A percentile compares a stretch with the other conserved stretches of the same genome.
phyloP scores from a whole-genome alignment of 257 asterid species.

The Vinca minor region DNA sequence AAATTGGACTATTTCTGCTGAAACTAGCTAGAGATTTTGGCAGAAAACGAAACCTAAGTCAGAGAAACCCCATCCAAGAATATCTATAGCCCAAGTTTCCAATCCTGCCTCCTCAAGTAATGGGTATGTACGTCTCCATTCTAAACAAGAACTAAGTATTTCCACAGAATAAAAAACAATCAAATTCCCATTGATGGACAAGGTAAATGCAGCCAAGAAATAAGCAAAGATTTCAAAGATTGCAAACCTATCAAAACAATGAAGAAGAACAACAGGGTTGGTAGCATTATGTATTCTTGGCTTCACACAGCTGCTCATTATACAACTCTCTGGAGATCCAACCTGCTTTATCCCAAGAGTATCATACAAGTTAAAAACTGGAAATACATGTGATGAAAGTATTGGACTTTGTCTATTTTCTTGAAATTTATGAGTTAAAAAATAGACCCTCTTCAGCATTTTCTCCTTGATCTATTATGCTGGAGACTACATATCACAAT shows the following conservation, averaged over 20 bases:
- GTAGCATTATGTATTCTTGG: slow-evolving; percentile 34
- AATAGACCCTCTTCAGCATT: too few relatives aligned
- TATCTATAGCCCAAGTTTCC: slow-evolving; percentile 77
- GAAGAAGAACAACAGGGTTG: slow-evolving; percentile 79
- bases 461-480: too few relatives aligned
- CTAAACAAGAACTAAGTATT: slow-evolving; percentile 62
- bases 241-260: slow-evolving; percentile 66
- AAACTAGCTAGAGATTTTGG: too few relatives aligned
- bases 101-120: slow-evolving; percentile 61
- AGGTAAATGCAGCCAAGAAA: neutral
- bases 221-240: neutral
- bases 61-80: slow-evolving; percentile 93
- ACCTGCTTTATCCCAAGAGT: slow-evolving; percentile 12
- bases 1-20: neutral
- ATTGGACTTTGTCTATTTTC: neutral
- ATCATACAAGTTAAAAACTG: neutral
- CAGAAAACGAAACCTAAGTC: slow-evolving; percentile 42
- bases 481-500: too few relatives aligned
- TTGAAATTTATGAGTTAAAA: too few relatives aligned
- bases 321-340: slow-evolving; percentile 30
- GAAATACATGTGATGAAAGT: neutral
- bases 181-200: neutral
- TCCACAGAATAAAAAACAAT: neutral
- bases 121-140: slow-evolving; percentile 69
- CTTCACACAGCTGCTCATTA: slow-evolving; percentile 81